A percentile compares a stretch with the other conserved stretches of the same genome.
phyloP scores from a whole-genome alignment of 768 basidiomycete genomes.

The Rhizopogon roseolus region DNA sequence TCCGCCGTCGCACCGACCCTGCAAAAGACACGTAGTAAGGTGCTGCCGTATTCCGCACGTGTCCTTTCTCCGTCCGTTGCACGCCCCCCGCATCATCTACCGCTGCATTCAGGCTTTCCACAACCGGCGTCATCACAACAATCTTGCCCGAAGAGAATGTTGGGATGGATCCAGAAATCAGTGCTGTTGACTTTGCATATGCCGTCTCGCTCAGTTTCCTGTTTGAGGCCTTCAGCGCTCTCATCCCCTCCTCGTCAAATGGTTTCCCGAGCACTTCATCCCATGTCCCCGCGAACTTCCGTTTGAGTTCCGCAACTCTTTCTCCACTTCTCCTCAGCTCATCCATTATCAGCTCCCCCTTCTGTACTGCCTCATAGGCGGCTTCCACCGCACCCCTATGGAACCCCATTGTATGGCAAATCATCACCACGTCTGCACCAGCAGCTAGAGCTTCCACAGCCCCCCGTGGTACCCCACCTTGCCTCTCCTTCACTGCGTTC shows the following conservation, averaged over 20 bases:
- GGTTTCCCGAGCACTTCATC: constrained; percentile 25
- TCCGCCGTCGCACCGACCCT: constrained; percentile 28
- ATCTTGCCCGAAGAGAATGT: constrained; percentile 27
- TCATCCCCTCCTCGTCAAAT: constrained; percentile 20
- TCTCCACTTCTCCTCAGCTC: constrained; percentile 36
- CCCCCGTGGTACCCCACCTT: constrained; percentile 47
- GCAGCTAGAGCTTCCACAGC: constrained; percentile 54
- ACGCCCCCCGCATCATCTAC: constrained; percentile 53
- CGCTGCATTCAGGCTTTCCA: constrained; percentile 55
- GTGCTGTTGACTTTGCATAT: constrained; percentile 43
- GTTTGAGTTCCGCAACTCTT: constrained; percentile 49
- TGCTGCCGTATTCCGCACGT: constrained; percentile 52
- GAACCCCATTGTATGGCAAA: constrained; percentile 55
- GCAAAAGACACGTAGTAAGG: constrained; percentile 51
- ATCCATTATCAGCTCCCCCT: constrained; percentile 35
- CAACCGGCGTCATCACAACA: constrained; percentile 50
- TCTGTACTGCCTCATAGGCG: constrained; percentile 45
- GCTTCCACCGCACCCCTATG: constrained; percentile 51
- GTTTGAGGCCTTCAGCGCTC: constrained; percentile 34
- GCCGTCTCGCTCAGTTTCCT: constrained; percentile 37
- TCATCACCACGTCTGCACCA: constrained; percentile 71
- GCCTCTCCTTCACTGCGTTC: constrained; percentile 48
- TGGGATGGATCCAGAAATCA: constrained; percentile 36
- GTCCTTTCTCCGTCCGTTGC: constrained; percentile 36
- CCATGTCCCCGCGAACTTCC: constrained; percentile 44